These are phyloP conservation scores for Fusarium sp. DNA, from an alignment of 2,329 filamentous ascomycete species.

Conservation along the genomic window DNA sequence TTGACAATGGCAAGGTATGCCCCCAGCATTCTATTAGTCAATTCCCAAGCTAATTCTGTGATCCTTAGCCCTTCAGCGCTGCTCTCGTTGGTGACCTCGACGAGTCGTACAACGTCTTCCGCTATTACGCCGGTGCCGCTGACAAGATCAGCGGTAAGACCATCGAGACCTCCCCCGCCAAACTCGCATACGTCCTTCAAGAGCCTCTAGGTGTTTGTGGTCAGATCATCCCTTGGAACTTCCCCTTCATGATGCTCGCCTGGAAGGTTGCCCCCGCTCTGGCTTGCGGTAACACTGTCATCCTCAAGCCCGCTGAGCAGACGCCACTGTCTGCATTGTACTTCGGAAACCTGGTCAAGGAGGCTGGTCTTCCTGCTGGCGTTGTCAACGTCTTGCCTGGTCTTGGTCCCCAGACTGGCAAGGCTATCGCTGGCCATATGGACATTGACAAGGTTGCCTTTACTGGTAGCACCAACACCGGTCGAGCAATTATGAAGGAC, in stretches of 20 bases:
- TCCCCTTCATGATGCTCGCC: slow-evolving; percentile 63
- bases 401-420: slow-evolving; percentile 73
- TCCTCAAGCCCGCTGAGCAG: slow-evolving; percentile 73
- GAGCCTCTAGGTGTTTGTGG: slow-evolving; percentile 79
- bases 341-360: slow-evolving; percentile 74
- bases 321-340: slow-evolving; percentile 72
- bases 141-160: slow-evolving; percentile 80
- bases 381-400: slow-evolving; percentile 81
- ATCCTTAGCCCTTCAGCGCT: slow-evolving; percentile 36
- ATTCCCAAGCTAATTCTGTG: not conserved
- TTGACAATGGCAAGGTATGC: slow-evolving; percentile 47
- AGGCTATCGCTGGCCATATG: slow-evolving; percentile 74
- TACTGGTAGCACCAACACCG: slow-evolving; percentile 77
- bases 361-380: slow-evolving; percentile 80
- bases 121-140: slow-evolving; percentile 79
- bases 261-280: slow-evolving; percentile 79
- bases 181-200: slow-evolving; percentile 77
- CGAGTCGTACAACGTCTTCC: slow-evolving; percentile 59
- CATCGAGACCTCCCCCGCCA: slow-evolving; percentile 74
- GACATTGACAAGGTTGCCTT: slow-evolving; percentile 80
- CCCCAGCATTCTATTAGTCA: no score
- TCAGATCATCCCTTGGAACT: slow-evolving; percentile 72
- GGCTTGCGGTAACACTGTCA: slow-evolving; percentile 71
- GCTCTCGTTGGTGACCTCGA: slow-evolving; percentile 72
- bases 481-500: slow-evolving; percentile 77